Percentiles rank a stretch among this genome's conserved stretches.
phyloP scores from a whole-genome alignment of 169 alveolate species.

The Plasmodium billcollinsi region DNA sequence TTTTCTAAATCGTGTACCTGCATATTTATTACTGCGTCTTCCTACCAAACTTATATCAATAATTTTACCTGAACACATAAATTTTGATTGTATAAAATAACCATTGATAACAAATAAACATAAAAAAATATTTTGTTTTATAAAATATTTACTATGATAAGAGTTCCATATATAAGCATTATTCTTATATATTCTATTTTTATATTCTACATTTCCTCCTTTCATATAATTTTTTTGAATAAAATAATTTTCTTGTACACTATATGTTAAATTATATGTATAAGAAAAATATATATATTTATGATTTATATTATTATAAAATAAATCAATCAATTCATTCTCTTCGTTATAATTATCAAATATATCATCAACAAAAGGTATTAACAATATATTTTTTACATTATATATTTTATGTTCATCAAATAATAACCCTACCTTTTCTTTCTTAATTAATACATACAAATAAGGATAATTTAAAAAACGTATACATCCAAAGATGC shows the following conservation, averaged over 20 bases:
- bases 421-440: constrained; percentile 71
- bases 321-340: constrained; percentile 56
- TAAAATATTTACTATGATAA: constrained; percentile 68
- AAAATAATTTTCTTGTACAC: constrained; percentile 77
- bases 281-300: constrained; percentile 82
- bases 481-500: constrained; percentile 78
- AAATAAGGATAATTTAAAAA: constrained; percentile 80
- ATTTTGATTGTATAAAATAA: constrained; percentile 75
- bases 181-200: constrained; percentile 41
- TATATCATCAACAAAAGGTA: constrained; percentile 75
- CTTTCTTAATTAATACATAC: constrained; percentile 77
- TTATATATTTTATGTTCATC: constrained; percentile 78
- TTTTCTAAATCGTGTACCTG: constrained; percentile 95
- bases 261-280: constrained; percentile 79
- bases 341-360: constrained; percentile 69
- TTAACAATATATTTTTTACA: constrained; percentile 59
- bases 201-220: constrained; percentile 17
- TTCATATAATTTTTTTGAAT: constrained; percentile 18
- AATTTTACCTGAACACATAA: constrained; percentile 74
- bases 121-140: constrained; percentile 22
- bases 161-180: constrained; percentile 79
- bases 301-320: constrained; percentile 77
- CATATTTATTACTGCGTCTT: constrained; percentile 94
- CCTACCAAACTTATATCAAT: constrained; percentile 87
- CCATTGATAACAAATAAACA: constrained; percentile 81